These are phyloP conservation scores for Flaveria linearis DNA, from an alignment of 129 eudicot genomes.

Conservation along the genomic window DNA sequence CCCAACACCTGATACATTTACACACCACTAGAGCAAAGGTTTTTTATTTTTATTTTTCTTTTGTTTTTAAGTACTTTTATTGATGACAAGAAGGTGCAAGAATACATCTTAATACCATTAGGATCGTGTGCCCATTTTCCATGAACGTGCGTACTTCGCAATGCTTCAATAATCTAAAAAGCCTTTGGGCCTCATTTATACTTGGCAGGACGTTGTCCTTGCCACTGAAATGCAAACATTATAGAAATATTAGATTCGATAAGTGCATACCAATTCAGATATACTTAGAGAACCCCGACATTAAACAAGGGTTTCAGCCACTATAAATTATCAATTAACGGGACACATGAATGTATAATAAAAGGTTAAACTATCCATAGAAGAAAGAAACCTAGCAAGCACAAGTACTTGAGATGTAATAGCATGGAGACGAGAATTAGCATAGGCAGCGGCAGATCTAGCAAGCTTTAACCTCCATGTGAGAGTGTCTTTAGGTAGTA, in stretches of 20 bases:
- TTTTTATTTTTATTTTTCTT: no score
- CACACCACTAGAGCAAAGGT: background rate
- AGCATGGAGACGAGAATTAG: slow-evolving; percentile 64
- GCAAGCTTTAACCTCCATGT: slow-evolving; percentile 65
- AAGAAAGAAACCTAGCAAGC: slow-evolving; percentile 51
- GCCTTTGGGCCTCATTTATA: slow-evolving; percentile 66
- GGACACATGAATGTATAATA: background rate
- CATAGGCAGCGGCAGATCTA: slow-evolving; percentile 52
- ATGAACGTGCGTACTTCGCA: slow-evolving; percentile 59
- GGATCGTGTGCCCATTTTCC: slow-evolving; percentile 71
- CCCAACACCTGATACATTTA: background rate
- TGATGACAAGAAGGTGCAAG: background rate
- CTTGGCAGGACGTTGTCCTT: slow-evolving; percentile 73
- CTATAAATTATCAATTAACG: background rate
- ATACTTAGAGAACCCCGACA: background rate
- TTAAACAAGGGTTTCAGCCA: background rate
- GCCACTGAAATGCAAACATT: slow-evolving; percentile 57
- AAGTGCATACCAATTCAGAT: background rate
- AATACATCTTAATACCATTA: slow-evolving; percentile 55
- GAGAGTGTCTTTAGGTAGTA: slow-evolving; percentile 40
- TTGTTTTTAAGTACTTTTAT: background rate
- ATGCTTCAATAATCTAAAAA: slow-evolving; percentile 41
- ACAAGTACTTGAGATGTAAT: slow-evolving; percentile 53
- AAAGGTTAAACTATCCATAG: background rate
- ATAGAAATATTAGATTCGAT: background rate